Evolutionary conservation across 441 rosid genomes (phyloP).

Genomic region (Syzygium malaccense): DNA sequence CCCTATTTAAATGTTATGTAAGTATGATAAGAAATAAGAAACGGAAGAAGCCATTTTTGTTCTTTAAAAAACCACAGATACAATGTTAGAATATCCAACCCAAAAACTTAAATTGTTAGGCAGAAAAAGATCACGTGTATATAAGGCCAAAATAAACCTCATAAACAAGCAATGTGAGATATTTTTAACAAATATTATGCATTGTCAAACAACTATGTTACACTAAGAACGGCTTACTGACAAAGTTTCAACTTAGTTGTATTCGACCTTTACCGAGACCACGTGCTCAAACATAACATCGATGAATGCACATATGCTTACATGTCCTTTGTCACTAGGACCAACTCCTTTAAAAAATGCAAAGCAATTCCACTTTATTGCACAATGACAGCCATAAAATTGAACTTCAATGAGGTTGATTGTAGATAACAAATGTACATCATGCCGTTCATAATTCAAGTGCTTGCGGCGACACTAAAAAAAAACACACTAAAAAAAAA

Average conservation of each 20-base stretch:
- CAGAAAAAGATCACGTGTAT: fast-evolving
- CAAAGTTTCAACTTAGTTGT: background rate
- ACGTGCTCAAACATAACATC: background rate
- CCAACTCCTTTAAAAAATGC: background rate
- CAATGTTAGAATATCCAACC: background rate
- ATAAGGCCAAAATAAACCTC: background rate
- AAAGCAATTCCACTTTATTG: background rate
- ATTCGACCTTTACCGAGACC: background rate
- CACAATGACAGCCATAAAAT: background rate
- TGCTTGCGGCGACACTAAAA: background rate
- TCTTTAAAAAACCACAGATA: too few species aligned
- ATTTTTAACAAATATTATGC: too few species aligned
- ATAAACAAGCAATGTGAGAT: background rate
- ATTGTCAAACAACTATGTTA: background rate
- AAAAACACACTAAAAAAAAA: too few species aligned
- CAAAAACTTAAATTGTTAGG: background rate
- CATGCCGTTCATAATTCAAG: background rate
- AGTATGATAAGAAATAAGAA: too few species aligned
- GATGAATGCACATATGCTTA: fast-evolving
- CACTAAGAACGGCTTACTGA: background rate
- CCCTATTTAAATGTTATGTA: too few species aligned
- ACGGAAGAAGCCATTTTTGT: too few species aligned
- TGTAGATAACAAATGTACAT: background rate
- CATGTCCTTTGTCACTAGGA: background rate
- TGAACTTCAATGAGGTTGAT: background rate